Conservation (phyloP, 2,329 filamentous ascomycete genomes). For the Tolypocladium amazonense region DNA sequence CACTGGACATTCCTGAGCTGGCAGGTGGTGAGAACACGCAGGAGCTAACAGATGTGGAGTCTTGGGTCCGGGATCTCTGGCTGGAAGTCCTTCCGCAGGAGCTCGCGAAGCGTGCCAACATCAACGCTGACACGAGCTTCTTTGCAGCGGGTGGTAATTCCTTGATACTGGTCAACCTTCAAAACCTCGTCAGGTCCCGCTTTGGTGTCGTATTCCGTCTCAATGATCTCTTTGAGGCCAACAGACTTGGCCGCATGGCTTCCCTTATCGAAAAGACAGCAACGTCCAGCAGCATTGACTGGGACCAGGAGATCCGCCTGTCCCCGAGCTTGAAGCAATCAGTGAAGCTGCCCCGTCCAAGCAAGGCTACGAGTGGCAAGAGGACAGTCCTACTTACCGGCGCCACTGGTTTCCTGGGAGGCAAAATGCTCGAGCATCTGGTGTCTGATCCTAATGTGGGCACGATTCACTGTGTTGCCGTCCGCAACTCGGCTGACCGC, state of each 20-base stretch:
- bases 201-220: background rate
- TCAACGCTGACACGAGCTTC: background rate
- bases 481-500: background rate
- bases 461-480: background rate
- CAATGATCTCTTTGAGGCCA: background rate
- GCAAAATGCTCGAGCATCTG: background rate
- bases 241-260: background rate
- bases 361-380: background rate
- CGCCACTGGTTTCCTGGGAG: background rate
- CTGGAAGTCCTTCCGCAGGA: background rate
- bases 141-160: background rate
- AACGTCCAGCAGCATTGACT: background rate
- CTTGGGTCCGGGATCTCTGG: background rate
- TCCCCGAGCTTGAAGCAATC: background rate
- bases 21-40: background rate
- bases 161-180: background rate
- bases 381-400: background rate
- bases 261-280: background rate
- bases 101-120: background rate
- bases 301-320: background rate
- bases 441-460: background rate
- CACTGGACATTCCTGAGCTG: background rate
- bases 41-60: background rate
- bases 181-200: background rate
- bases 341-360: background rate